phyloP scores from a whole-genome alignment of 129 eudicot species.

The Artemisia argyi region DNA sequence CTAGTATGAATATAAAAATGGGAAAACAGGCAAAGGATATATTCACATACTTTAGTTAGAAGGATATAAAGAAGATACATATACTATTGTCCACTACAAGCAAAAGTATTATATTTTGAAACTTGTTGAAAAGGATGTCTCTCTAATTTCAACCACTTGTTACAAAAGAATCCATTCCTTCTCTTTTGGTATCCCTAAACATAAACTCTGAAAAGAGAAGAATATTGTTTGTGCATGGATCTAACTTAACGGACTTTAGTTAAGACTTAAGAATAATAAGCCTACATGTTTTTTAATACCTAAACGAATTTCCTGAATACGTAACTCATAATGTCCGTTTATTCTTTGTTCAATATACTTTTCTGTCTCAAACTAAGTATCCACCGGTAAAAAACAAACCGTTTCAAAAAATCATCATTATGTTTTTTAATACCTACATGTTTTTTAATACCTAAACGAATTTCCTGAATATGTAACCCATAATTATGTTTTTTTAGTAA shows the following conservation, averaged over 20 bases:
- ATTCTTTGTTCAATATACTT: not conserved
- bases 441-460: too few relatives aligned
- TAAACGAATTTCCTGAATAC: not conserved
- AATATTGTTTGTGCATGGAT: not conserved
- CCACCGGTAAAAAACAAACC: too few relatives aligned
- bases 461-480: too few relatives aligned
- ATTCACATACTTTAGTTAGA: slow-evolving; percentile 9
- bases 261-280: not conserved
- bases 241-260: not conserved
- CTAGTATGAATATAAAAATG: not conserved
- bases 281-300: not conserved
- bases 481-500: too few relatives aligned
- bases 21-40: slow-evolving; percentile 1
- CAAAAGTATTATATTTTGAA: slow-evolving; percentile 7
- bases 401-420: too few relatives aligned
- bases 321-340: not conserved
- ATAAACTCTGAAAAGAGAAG: not conserved
- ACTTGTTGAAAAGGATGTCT: slow-evolving; percentile 3
- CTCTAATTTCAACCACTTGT: not conserved
- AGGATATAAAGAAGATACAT: not conserved
- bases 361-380: too few relatives aligned
- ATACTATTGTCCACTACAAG: slow-evolving; percentile 6
- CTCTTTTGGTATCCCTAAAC: not conserved
- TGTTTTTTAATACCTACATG: too few relatives aligned
- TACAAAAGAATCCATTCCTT: slow-evolving; percentile 15